phyloP scores from a whole-genome alignment of 108 stramenopile species.

The Epipyxis sp. region DNA sequence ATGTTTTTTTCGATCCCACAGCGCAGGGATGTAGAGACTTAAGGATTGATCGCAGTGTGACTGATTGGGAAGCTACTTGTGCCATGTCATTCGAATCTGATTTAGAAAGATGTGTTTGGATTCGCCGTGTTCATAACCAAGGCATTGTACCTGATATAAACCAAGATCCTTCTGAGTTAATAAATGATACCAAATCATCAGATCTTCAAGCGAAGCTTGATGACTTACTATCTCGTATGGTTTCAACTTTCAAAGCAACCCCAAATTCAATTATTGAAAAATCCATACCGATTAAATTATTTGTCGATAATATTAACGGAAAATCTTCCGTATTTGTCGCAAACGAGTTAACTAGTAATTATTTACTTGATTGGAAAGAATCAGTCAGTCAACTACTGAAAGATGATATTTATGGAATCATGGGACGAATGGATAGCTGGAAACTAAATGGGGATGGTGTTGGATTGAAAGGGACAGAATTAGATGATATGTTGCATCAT shows the following conservation, averaged over 20 bases:
- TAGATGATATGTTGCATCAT: slow-evolving; percentile 7
- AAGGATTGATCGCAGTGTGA: background rate
- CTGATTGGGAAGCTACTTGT: slow-evolving; percentile 7
- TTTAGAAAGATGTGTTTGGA: background rate
- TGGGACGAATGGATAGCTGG: background rate
- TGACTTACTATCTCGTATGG: too few relatives aligned
- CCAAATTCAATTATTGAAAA: too few relatives aligned
- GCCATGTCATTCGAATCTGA: background rate
- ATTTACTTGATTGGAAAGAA: background rate
- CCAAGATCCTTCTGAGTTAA: too few relatives aligned
- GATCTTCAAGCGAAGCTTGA: too few relatives aligned
- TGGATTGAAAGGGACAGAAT: background rate
- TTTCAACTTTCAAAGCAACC: too few relatives aligned
- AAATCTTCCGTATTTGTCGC: background rate
- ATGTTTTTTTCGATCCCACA: slow-evolving; percentile 14
- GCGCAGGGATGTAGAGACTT: background rate
- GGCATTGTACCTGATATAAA: too few relatives aligned
- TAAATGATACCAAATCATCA: too few relatives aligned
- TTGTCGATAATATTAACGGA: too few relatives aligned
- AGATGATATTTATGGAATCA: background rate
- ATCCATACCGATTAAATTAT: too few relatives aligned
- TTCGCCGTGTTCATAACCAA: background rate
- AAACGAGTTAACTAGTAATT: background rate
- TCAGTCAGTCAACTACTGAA: background rate
- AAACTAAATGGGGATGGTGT: background rate